Evolutionary conservation across 2,329 filamentous ascomycete species (phyloP), one percentile per base, ranked within the genome.

Genomic region (Colletotrichum neosansevieriae): DNA sequence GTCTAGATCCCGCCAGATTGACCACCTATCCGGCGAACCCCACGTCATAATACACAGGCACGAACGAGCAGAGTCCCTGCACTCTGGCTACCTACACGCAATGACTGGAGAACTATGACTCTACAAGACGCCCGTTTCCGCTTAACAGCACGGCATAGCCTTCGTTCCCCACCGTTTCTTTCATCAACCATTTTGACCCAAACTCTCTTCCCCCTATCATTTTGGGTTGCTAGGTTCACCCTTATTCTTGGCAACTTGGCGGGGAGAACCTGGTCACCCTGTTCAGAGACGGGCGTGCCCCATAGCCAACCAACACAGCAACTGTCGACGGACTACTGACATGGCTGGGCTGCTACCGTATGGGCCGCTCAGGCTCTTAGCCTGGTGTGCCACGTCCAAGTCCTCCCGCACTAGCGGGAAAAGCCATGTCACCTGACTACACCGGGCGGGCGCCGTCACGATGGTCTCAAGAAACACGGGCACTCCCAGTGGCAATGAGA

Each of bases 21-120:
- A 56, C 60, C 24, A 57, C 45, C 21, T 10, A 36, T 32, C n/a
- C 11, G 13, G 50, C 13, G 42, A 58, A 40, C 54, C 65, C 61
- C 61, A 68, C 61, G 65, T 68, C 65, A 68, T 65, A 54, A 34
- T 21, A 49, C 21, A 9, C 47, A 59, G 65, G 65, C 40, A 68
- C 61, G 32, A 68, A 65, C 65, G 61, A 65, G 65, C 65, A 54
- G 61, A 29, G 65, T 59, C 61, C 65, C 40, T 17, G 24, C 29
- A 36, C 19, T 6, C 29, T 24, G 51, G 54, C 45, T 32, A 38
- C 36, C 42, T 42, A 42, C 54, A 42, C 54, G 21, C 47, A 65
- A 7, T 10, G 38, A 38, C 21, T 65, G 65, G 61, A 68, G 54
- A 36, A 54, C 17, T 54, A 59, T 64, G 65, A 68, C 47, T 42